Conservation (phyloP, 495 filamentous ascomycete species). For the Amphirosellinia nigrospora region DNA sequence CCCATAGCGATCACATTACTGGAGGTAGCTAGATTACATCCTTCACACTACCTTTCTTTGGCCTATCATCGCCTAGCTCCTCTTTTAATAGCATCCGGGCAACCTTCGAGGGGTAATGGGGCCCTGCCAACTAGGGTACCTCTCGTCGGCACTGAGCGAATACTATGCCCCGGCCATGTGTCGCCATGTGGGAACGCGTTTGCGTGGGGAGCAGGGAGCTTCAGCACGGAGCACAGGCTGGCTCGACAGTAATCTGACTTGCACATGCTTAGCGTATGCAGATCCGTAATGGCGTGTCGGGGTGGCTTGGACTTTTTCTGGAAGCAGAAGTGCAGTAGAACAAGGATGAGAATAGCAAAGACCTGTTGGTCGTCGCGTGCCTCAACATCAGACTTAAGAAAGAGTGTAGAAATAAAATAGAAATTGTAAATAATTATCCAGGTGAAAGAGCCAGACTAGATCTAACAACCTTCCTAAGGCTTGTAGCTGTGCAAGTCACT, state of each 20-base stretch:
- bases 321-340: background rate
- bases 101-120: slow-evolving; percentile 9
- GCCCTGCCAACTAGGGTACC: background rate
- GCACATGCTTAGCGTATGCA: background rate
- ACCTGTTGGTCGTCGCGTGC: too few relatives aligned
- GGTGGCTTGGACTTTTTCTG: slow-evolving; percentile 20
- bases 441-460: background rate
- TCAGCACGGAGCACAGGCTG: slow-evolving; percentile 19
- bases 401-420: background rate
- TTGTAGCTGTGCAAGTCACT: background rate
- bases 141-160: slow-evolving; percentile 17
- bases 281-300: slow-evolving; percentile 18
- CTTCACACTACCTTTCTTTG: background rate
- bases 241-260: slow-evolving; percentile 22
- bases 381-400: background rate
- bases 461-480: background rate
- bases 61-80: slow-evolving; percentile 1
- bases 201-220: slow-evolving; percentile 18
- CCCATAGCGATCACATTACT: background rate
- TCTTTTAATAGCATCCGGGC: background rate
- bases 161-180: slow-evolving; percentile 15
- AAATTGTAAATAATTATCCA: background rate
- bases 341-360: background rate
- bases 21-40: background rate
- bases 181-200: slow-evolving; percentile 17